Evolutionary conservation across 1,139 yeast genomes (phyloP).

Genomic region (Entelexis paramagnoliae): DNA sequence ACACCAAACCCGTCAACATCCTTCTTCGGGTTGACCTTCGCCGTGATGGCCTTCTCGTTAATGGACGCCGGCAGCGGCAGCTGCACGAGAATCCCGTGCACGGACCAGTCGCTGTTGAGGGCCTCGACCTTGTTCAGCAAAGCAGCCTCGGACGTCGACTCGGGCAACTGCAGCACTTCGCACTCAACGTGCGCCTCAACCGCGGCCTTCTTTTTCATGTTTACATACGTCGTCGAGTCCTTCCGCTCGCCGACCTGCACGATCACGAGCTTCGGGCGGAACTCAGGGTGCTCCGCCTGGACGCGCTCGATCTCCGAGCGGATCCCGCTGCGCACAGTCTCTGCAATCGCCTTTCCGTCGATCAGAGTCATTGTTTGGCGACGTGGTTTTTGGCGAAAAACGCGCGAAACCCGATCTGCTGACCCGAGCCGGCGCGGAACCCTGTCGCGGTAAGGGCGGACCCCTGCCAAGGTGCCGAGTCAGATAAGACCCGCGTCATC

Average conservation of each 20-base stretch:
- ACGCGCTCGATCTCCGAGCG: slow-evolving; percentile 40
- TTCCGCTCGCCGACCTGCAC: slow-evolving; percentile 86
- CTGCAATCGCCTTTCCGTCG: slow-evolving; percentile 66
- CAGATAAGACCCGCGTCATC: slow-evolving; percentile 1
- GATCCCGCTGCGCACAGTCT: slow-evolving; percentile 28
- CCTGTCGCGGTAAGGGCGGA: slow-evolving; percentile 8
- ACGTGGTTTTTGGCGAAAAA: neutral
- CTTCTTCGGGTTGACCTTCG: slow-evolving; percentile 64
- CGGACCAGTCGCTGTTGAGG: slow-evolving; percentile 57
- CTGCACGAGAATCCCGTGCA: slow-evolving; percentile 87
- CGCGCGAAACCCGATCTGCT: neutral
- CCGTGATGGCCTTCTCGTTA: slow-evolving; percentile 68
- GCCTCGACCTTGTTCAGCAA: slow-evolving; percentile 48
- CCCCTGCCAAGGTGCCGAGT: slow-evolving; percentile 8
- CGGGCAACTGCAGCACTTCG: slow-evolving; percentile 30
- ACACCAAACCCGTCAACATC: slow-evolving; percentile 97
- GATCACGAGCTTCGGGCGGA: slow-evolving; percentile 69
- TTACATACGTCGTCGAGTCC: slow-evolving; percentile 84
- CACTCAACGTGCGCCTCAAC: slow-evolving; percentile 33
- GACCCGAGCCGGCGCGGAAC: slow-evolving; percentile 3
- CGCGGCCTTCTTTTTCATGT: slow-evolving; percentile 91
- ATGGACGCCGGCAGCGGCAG: slow-evolving; percentile 80
- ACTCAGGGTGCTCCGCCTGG: slow-evolving; percentile 45
- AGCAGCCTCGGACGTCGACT: slow-evolving; percentile 33
- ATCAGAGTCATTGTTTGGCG: slow-evolving; percentile 32